Percentiles rank a stretch among this genome's conserved stretches.
Evolutionary conservation across 176 grass and related monocot species (phyloP).

Genomic region (Otatea glauca): DNA sequence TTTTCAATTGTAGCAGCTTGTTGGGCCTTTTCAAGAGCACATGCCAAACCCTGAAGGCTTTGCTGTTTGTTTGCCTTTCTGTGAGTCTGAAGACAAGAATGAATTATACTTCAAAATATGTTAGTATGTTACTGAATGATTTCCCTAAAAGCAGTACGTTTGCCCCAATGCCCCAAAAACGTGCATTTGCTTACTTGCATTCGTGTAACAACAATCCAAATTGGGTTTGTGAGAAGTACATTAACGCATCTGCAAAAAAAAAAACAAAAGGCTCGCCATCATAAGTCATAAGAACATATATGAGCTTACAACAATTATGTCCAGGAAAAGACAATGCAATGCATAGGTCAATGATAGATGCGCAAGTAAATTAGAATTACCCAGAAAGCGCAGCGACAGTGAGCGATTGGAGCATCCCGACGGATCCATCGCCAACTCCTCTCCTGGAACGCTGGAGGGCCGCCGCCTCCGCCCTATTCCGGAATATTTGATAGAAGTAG

Average conservation of each 20-base stretch:
- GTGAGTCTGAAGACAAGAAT: slow-evolving; percentile 69
- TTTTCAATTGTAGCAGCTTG: slow-evolving; percentile 56
- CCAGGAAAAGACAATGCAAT: slow-evolving; percentile 7
- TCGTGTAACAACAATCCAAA: slow-evolving; percentile 88
- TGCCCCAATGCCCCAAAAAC: background rate
- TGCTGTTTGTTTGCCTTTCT: slow-evolving; percentile 65
- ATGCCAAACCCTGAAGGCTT: slow-evolving; percentile 47
- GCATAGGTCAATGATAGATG: slow-evolving; percentile 26
- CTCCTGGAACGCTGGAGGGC: slow-evolving; percentile 58
- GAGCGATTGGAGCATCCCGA: slow-evolving; percentile 89
- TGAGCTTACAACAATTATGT: background rate
- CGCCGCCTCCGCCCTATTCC: slow-evolving; percentile 65
- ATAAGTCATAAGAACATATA: background rate
- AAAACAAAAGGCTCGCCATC: background rate
- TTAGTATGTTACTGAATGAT: background rate
- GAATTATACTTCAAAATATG: slow-evolving; percentile 23
- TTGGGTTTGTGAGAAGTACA: slow-evolving; percentile 94
- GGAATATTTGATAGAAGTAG: slow-evolving; percentile 97
- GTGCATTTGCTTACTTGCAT: slow-evolving; percentile 72
- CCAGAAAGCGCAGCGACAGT: slow-evolving; percentile 82
- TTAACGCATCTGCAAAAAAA: slow-evolving; percentile 76
- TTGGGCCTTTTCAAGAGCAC: slow-evolving; percentile 47
- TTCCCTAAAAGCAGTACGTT: background rate
- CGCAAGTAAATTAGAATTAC: slow-evolving; percentile 44
- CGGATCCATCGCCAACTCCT: slow-evolving; percentile 85